These are phyloP conservation scores for Trichomonas vaginalis DNA, from an alignment of 208 protist species.

Conservation along the genomic window DNA sequence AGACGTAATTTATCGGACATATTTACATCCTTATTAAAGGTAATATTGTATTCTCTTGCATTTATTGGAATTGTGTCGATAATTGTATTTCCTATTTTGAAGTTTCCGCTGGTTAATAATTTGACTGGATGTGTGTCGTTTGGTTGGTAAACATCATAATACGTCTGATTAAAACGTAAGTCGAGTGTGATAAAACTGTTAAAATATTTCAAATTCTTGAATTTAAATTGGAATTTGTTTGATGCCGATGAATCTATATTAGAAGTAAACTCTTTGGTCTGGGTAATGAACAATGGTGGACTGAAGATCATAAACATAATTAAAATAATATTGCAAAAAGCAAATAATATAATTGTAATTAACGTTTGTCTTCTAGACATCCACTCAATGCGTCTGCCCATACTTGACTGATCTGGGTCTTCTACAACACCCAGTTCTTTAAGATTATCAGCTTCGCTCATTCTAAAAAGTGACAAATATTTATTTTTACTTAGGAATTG, in stretches of 20 bases:
- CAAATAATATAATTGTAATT: background rate
- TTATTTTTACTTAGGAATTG: no score
- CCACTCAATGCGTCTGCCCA: background rate
- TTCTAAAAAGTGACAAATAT: no score
- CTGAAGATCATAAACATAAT: background rate
- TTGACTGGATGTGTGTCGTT: background rate
- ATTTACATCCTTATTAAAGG: background rate
- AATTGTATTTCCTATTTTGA: background rate
- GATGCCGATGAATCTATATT: background rate
- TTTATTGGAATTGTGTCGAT: background rate
- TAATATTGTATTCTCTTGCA: background rate
- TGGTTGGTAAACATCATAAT: background rate
- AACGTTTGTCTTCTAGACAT: background rate
- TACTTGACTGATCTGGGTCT: background rate
- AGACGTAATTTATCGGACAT: background rate
- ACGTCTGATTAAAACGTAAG: background rate
- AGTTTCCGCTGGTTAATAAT: background rate
- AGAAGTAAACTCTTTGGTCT: background rate
- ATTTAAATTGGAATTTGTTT: background rate
- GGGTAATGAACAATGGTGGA: background rate
- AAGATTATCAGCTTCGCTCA: background rate
- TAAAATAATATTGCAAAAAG: background rate
- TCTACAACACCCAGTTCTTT: background rate
- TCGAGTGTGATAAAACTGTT: background rate
- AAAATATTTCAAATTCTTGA: background rate